A percentile compares a stretch with the other conserved stretches of the same genome.
These are phyloP conservation scores for Xylaria grammica DNA, from an alignment of 495 filamentous ascomycete genomes.

Conservation along the genomic window DNA sequence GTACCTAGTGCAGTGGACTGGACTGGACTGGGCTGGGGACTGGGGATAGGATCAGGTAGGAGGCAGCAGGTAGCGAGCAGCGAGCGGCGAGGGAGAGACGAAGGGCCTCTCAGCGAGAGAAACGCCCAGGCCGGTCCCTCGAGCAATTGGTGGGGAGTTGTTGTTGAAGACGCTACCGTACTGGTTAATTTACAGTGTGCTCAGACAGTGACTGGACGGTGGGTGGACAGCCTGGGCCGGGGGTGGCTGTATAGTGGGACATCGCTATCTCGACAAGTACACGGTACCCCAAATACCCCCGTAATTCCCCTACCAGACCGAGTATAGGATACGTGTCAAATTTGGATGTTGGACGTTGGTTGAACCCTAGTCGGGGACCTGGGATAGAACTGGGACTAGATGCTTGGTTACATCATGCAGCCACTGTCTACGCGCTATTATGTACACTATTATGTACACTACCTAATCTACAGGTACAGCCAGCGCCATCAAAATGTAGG, in stretches of 20 bases:
- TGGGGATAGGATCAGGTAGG: too few species aligned
- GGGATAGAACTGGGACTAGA: too few species aligned
- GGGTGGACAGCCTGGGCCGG: neutral
- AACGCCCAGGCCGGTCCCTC: neutral
- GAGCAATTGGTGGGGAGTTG: conserved; percentile 1
- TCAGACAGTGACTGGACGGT: neutral
- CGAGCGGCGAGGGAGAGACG: too few species aligned
- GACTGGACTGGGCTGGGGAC: too few species aligned
- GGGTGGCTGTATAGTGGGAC: neutral
- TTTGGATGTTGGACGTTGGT: neutral
- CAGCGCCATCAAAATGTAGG: too few species aligned
- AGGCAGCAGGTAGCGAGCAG: too few species aligned
- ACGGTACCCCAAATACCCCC: neutral
- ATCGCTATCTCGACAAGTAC: neutral
- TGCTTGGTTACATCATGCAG: conserved; percentile 16
- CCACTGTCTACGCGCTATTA: neutral
- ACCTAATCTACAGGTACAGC: too few species aligned
- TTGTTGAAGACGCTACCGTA: neutral
- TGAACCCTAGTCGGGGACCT: neutral
- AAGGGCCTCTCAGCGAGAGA: too few species aligned
- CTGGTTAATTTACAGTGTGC: conserved; percentile 2
- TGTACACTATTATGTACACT: neutral
- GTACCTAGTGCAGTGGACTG: too few species aligned
- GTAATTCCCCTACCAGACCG: too few species aligned
- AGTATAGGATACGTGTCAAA: neutral